Percentiles rank a stretch among this genome's conserved stretches.
phyloP scores from a whole-genome alignment of 2,329 filamentous ascomycete species.

The Scortechinia acanthostroma region DNA sequence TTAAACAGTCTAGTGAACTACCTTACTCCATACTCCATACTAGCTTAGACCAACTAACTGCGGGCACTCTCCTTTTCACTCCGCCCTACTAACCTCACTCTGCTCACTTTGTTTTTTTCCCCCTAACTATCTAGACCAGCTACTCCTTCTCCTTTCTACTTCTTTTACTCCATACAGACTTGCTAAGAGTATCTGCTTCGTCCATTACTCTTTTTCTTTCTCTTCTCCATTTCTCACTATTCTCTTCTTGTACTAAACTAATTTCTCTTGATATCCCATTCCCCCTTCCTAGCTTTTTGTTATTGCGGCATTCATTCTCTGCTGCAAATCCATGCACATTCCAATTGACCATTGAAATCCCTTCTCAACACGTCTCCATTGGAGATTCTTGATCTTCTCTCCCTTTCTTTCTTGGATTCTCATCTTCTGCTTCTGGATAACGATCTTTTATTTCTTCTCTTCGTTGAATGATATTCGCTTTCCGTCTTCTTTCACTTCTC shows the following conservation, averaged over 20 bases:
- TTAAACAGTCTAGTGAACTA: too few species aligned
- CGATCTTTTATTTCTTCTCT: slow-evolving; percentile 1
- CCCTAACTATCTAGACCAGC: background rate
- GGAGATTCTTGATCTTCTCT: background rate
- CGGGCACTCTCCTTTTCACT: too few species aligned
- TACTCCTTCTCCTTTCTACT: background rate
- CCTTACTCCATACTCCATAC: too few species aligned
- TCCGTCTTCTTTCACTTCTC: too few species aligned
- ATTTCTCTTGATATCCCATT: background rate
- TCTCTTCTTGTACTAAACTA: background rate
- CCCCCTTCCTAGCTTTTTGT: too few species aligned
- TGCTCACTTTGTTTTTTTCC: background rate
- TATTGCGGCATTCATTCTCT: too few species aligned
- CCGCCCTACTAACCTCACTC: too few species aligned
- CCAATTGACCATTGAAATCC: background rate
- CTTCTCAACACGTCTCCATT: slow-evolving; percentile 1
- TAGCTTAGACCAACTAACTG: too few species aligned
- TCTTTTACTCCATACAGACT: background rate
- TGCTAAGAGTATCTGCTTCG: too few species aligned
- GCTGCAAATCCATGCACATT: slow-evolving; percentile 1
- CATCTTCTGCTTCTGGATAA: too few species aligned
- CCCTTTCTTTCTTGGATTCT: background rate
- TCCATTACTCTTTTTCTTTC: too few species aligned
- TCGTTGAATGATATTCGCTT: too few species aligned
- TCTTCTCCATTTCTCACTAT: background rate